Base-by-base conservation (phyloP, 2,329 filamentous ascomycete genomes). In the Didymella sp. region DNA sequence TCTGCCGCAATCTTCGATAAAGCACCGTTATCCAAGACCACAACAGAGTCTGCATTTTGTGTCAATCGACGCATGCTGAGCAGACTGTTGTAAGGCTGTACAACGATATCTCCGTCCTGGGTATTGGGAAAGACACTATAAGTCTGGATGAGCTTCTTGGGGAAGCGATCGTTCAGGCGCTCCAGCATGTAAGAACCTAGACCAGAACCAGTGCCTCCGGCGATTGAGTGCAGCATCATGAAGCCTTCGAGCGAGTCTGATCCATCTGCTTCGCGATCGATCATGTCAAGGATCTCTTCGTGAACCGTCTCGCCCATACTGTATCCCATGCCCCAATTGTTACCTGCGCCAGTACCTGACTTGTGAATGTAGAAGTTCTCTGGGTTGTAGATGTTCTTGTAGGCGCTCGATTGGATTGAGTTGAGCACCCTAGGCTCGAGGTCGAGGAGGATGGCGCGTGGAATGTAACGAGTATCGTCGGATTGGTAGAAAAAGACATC, bases 401-500 rank as follows among this genome's bases (percentile, higher is more conserved):
- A 99, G 0, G 93, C 89, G 1, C 95, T 92, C 9, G 89, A 89
- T 79, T 98, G 94, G 67, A 99, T 99, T 60, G 87, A 82, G 74
- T 98, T 90, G 73, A 99, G 90, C 62, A 98, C 89, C 63, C 95
- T 86, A 22, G 95, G 95, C 78, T 99, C 95, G 35, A 99, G 82
- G 75, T 99, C 95, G 62, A 99, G 89, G 48, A 99, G 82, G 69
- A 99, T 98, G 44, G 95, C 94, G 73, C 95, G 87, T 11, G 95
- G 95, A 66, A 99, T 98, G 78, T 99, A 99, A 80, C 95, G 87
- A 57, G 95, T 99, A 76, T 99, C 95, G 82, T 99, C 95, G 74
- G 93, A 98, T 76, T 89, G 94, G 81, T 98, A 99, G 85, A 96
- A 98, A 81, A 98, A 98, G 60, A 99, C 95, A 79, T 99, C 95